A percentile compares a stretch with the other conserved stretches of the same genome.
phyloP scores from a whole-genome alignment of 2,329 filamentous ascomycete species.

The Stagonosporopsis rhizophila region DNA sequence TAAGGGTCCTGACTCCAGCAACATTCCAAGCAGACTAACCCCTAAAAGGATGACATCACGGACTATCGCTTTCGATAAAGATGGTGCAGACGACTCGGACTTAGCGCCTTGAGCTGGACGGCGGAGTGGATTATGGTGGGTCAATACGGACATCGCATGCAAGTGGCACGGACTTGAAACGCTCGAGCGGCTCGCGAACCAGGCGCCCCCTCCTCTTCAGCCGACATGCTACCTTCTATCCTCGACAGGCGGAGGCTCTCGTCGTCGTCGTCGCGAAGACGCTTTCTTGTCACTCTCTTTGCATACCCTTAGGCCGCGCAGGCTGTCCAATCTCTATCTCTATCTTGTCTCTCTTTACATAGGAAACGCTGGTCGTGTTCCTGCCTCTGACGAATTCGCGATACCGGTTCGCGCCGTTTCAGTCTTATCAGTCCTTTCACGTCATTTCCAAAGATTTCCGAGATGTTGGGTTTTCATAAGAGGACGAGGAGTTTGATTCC shows the following conservation, averaged over 20 bases:
- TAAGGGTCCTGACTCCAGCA: slow-evolving; percentile 11
- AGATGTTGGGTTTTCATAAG: slow-evolving; percentile 55
- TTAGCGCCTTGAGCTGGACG: slow-evolving; percentile 13
- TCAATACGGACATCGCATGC: slow-evolving; percentile 18
- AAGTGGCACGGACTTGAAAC: slow-evolving; percentile 22
- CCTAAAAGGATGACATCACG: slow-evolving; percentile 19
- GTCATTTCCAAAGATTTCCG: slow-evolving; percentile 2
- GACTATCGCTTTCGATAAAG: slow-evolving; percentile 14
- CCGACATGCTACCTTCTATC: slow-evolving; percentile 25
- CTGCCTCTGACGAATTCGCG: slow-evolving; percentile 12
- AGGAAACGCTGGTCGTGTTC: slow-evolving; percentile 16
- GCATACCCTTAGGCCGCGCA: slow-evolving; percentile 31
- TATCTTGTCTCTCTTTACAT: slow-evolving; percentile 13
- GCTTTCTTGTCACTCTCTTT: slow-evolving; percentile 45
- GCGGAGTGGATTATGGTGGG: slow-evolving; percentile 14
- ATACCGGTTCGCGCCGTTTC: slow-evolving; percentile 15
- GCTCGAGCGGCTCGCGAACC: slow-evolving; percentile 17
- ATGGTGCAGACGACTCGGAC: slow-evolving; percentile 10
- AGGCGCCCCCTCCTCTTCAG: slow-evolving; percentile 14
- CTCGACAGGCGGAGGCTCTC: slow-evolving; percentile 39
- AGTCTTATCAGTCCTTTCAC: slow-evolving; percentile 3
- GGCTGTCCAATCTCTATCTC: slow-evolving; percentile 38
- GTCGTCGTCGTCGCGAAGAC: slow-evolving; percentile 25
- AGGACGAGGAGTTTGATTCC: slow-evolving; percentile 53
- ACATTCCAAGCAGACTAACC: slow-evolving; percentile 5